Percentiles rank a stretch among this genome's conserved stretches.
These are phyloP conservation scores for Melampsora americana DNA, from an alignment of 1,284 basidiomycete species.

Conservation along the genomic window DNA sequence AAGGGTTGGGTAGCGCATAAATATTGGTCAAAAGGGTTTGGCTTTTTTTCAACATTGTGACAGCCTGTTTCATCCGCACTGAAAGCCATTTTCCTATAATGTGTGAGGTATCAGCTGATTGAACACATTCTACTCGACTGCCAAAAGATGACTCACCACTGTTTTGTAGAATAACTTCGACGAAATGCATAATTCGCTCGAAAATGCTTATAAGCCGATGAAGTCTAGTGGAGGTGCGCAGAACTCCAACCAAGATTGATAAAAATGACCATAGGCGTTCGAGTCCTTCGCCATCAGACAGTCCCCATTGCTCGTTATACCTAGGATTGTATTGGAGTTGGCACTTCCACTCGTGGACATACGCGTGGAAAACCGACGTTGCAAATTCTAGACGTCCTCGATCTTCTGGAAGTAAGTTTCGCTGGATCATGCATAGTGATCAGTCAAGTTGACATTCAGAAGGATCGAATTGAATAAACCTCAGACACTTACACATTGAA, in stretches of 20 bases:
- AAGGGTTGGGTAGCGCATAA: not conserved
- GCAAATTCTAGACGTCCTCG: constrained; percentile 3
- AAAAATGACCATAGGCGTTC: constrained; percentile 40
- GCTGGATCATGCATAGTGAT: not conserved
- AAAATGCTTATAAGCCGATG: not conserved
- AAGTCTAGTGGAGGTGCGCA: not conserved
- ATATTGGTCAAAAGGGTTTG: not conserved
- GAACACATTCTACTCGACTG: not conserved
- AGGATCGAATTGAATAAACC: too few species aligned
- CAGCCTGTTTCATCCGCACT: not conserved
- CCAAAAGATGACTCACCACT: not conserved
- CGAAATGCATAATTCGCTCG: not conserved
- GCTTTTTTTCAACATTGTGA: not conserved
- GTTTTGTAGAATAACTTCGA: not conserved
- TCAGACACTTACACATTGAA: too few species aligned
- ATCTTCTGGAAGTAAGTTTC: not conserved
- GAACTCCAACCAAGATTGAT: not conserved
- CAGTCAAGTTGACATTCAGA: not conserved
- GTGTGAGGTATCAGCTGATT: not conserved
- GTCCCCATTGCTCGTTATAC: constrained; percentile 10
- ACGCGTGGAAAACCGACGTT: constrained; percentile 38
- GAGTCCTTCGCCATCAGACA: constrained; percentile 29
- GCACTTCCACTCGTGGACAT: constrained; percentile 39
- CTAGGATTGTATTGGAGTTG: constrained; percentile 18
- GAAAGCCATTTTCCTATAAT: not conserved